A percentile compares a stretch with the other conserved stretches of the same genome.
phyloP scores from a whole-genome alignment of 2,329 filamentous ascomycete species.

The Juglanconis oblonga region DNA sequence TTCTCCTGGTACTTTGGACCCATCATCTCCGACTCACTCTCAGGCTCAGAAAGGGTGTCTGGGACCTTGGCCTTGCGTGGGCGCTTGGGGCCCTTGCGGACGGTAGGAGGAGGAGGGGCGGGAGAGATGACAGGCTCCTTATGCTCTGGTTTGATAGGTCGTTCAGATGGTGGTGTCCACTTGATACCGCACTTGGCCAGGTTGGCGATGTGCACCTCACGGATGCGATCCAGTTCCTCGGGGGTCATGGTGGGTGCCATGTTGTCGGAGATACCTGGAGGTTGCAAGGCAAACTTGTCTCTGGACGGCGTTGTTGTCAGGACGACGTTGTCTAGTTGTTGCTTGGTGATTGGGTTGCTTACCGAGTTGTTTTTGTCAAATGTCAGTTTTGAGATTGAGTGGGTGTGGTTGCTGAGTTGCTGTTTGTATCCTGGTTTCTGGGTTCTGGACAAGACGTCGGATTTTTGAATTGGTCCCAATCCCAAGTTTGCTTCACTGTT shows the following conservation, averaged over 20 bases:
- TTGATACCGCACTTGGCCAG: background rate
- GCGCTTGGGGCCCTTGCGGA: background rate
- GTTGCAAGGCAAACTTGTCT: too few species aligned
- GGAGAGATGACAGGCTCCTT: background rate
- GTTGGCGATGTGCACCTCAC: background rate
- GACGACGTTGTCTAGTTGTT: too few species aligned
- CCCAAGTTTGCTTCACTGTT: too few species aligned
- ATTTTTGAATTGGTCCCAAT: too few species aligned
- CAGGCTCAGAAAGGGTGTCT: background rate
- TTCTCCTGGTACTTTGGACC: background rate
- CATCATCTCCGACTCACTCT: conserved; percentile 6
- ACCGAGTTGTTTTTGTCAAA: too few species aligned
- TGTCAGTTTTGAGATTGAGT: too few species aligned
- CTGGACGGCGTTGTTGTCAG: too few species aligned
- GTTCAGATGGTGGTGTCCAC: background rate
- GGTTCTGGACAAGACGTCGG: too few species aligned
- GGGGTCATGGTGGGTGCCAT: background rate
- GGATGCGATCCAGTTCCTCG: background rate
- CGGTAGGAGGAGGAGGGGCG: background rate
- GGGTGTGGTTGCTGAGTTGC: too few species aligned
- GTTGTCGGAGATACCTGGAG: background rate
- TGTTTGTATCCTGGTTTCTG: too few species aligned
- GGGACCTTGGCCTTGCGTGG: background rate
- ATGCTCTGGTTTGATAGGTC: background rate
- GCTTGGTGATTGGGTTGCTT: too few species aligned